Conservation (phyloP, 2,329 filamentous ascomycete genomes). For the Drechslerella dactyloides region DNA sequence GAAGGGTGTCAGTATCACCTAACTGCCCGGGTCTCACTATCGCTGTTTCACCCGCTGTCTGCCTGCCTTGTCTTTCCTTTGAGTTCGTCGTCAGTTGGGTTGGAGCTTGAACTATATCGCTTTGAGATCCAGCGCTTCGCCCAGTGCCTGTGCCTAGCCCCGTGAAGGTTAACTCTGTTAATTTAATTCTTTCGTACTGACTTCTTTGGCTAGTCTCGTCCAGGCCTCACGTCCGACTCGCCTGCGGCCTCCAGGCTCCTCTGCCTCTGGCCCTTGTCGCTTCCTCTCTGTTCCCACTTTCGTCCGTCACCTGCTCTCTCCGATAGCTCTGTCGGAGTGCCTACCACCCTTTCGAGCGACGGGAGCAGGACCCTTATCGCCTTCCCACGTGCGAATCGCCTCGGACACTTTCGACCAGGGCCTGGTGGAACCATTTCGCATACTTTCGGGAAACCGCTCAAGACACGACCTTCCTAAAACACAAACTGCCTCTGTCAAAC, state of each 20-base stretch:
- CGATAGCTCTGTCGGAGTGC: conserved; percentile 46
- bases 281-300: conserved; percentile 10
- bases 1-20: no score
- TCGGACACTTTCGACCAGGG: conserved; percentile 36
- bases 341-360: conserved; percentile 30
- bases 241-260: background rate
- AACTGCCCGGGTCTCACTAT: no score
- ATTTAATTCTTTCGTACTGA: conserved; percentile 45
- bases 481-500: conserved; percentile 16
- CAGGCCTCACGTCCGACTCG: background rate
- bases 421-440: conserved; percentile 38
- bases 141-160: background rate
- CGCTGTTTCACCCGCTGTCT: no score
- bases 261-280: background rate
- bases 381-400: conserved; percentile 46
- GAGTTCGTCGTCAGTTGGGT: no score
- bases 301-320: conserved; percentile 42
- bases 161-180: background rate
- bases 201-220: conserved; percentile 22
- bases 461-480: conserved; percentile 43
- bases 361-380: conserved; percentile 30
- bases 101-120: no score
- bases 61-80: no score
- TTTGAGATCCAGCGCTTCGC: background rate
- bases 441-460: conserved; percentile 43